Evolutionary conservation across 2,329 filamentous ascomycete genomes (phyloP), one percentile per base, ranked within the genome.

Genomic region (Fusarium virguliforme): DNA sequence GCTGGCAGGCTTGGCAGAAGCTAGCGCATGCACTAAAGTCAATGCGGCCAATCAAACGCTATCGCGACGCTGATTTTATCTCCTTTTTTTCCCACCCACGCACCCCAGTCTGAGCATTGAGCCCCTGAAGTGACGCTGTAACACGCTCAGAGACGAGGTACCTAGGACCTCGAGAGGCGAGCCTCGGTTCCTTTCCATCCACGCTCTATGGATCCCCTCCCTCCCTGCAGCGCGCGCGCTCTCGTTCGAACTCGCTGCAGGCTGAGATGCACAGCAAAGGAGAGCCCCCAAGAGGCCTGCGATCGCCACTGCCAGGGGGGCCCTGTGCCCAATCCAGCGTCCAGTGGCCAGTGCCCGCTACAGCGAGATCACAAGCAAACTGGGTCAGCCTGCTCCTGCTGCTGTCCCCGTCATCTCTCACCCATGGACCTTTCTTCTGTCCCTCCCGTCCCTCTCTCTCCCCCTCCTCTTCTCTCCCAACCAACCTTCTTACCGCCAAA

Each of bases 81-180:
- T 83, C 79, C 75, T 18, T 80, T 79, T 78, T 71, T 67, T 74
- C 71, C 65, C 72, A 76, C 77, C 76, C 69, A 71, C 73, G 73
- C 75, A 76, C 72, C 78, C 77, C 75, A 74, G 76, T 78, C 73
- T 73, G 63, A 75, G 74, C 73, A 73, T 77, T 72, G 65, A 73
- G 74, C 79, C 81, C 82, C 80, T 81, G 80, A 83, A 79, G 81
- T 83, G 80, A 72, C 75, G 60, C 75, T 67, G 63, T 80, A 82
- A 73, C 80, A 77, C 63, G 62, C 70, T 56, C 43, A 32, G 62
- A 70, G 68, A 75, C 63, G 34, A 73, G 54, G 69, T 68, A 74
- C 68, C 59, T 62, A 72, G 60, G 40, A 68, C 70, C 51, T 72
- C 38, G 6, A 32, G 28, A 64, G 41, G 51, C 58, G 24, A 69